Evolutionary conservation across 805 yeast species (phyloP), one percentile per base, ranked within the genome.

Genomic region (Wickerhamiella sorbophila): DNA sequence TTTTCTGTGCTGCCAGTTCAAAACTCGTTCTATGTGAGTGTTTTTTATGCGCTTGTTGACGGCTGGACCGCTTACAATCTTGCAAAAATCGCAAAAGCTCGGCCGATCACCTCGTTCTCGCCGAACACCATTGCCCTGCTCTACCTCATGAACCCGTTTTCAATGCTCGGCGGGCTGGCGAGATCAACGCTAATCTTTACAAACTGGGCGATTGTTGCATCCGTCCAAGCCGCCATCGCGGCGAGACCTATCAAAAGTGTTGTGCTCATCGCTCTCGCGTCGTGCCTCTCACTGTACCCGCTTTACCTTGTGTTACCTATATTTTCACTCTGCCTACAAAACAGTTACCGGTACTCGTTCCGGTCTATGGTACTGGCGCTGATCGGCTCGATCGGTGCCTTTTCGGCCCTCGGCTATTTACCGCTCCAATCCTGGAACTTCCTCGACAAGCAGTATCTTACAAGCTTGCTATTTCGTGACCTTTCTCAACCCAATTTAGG

Each of bases 401-500:
- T 57, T 42, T 31, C 53, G 22, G 51, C 44, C 2, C 38, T 53
- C 4, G 46, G 61, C n/a, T 59, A 52, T 40, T 26, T 47, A 5
- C 48, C 57, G 9, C 39, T 55, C 0, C 55, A 48, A 16, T 53
- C 61, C 3, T 59, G 60, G 60, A 51, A 52, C 39, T 75, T 76
- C 53, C 36, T 82, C n/a, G 43, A 53, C 27, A 61, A 73, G 8
- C 69, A 73, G 32, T 84, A 79, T 54, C 76, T 79, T 14, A 50
- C 58, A 6, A 46, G 48, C 4, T 54, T 84, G 4, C 63, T 65
- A 19, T 78, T 83, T 52, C 69, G 69, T 31, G 87, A 84, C 48
- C 74, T 86, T 46, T 69, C 77, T 4, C 38, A 48, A 36, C 98
- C 98, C 21, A 91, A 91, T 60, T 59, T 91, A 49, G 98, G 98